Base-by-base conservation (phyloP, 768 basidiomycete genomes). In the Mrakia gelida region DNA sequence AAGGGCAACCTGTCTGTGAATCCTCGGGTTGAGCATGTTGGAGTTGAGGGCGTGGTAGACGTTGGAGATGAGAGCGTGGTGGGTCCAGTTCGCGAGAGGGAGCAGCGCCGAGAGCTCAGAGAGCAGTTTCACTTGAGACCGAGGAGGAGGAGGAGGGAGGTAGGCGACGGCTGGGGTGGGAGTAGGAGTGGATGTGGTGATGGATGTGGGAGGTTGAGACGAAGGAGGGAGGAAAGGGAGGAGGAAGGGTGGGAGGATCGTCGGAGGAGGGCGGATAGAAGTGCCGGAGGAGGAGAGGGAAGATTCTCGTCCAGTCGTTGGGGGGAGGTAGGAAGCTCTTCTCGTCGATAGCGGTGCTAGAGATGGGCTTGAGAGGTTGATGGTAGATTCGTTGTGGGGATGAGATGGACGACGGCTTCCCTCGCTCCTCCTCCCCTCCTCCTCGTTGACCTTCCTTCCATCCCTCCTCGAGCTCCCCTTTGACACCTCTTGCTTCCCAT, bases 61-160 rank as follows among this genome's bases (percentile, higher is more conserved):
- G 28, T 30, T 28, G 30, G 43, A 18, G 43, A 75, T 67, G 32
- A 68, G 75, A 13, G 28, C 32, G 38, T 75, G 75, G 8, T 75
- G 43, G 7, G 38, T 23, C 49, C 59, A 54, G 43, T 59, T 30
- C 1, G 62, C n/a, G 63, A 54, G 41, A 18, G 45, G 62, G 26
- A 75, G 63, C 45, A 75, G 63, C 3, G 63, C 62, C 5, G 16
- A 41, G 26, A 75, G 67, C 11, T 65, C 21, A 10, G 75, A 75
- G 10, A 75, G 63, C 2, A 75, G 62, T 30, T 75, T 45, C 3
- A 75, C 75, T 45, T 75, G 75, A 10, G 59, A 28, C 3, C 13
- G 34, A 21, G 75, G 75, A 21, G 65, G 63, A 54, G 75, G 75
- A 26, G 62, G 30, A 45, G 75, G 75, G 9, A 75, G 67, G 21